phyloP scores from a whole-genome alignment of 2,329 filamentous ascomycete species.

The Botrytis fragariae region DNA sequence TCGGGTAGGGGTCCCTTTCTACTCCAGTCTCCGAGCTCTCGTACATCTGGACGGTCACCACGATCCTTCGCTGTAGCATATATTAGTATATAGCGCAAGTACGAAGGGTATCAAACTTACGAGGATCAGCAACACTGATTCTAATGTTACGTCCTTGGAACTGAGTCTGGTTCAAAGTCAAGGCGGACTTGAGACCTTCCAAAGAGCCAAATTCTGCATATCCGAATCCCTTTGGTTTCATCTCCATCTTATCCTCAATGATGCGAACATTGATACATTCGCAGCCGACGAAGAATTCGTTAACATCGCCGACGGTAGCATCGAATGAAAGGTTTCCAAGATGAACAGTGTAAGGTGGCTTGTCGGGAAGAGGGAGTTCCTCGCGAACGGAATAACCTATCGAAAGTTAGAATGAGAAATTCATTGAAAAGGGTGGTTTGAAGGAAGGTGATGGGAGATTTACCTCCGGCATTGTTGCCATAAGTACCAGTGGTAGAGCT shows the following conservation, averaged over 20 bases:
- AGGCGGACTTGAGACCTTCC: slow-evolving; percentile 87
- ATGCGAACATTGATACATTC: slow-evolving; percentile 88
- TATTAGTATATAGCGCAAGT: slow-evolving; percentile 24
- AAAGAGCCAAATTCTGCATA: slow-evolving; percentile 91
- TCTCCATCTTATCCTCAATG: slow-evolving; percentile 92
- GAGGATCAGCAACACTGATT: slow-evolving; percentile 94
- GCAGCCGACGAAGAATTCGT: slow-evolving; percentile 81
- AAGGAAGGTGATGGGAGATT: slow-evolving; percentile 18
- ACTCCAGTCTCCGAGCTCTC: slow-evolving; percentile 87
- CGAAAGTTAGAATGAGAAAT: slow-evolving; percentile 24
- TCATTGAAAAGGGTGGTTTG: not conserved
- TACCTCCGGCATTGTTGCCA: slow-evolving; percentile 37
- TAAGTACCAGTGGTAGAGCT: slow-evolving; percentile 37
- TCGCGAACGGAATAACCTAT: slow-evolving; percentile 66
- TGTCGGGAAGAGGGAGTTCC: slow-evolving; percentile 79
- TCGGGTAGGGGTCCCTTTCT: slow-evolving; percentile 87
- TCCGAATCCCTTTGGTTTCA: slow-evolving; percentile 95
- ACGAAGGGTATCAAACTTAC: slow-evolving; percentile 58
- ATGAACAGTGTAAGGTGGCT: slow-evolving; percentile 93
- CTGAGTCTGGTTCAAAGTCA: slow-evolving; percentile 74
- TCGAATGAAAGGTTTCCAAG: slow-evolving; percentile 97
- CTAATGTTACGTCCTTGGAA: slow-evolving; percentile 89
- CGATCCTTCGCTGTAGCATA: slow-evolving; percentile 73
- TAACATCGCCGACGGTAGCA: slow-evolving; percentile 77
- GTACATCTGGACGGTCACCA: slow-evolving; percentile 59